A percentile compares a stretch with the other conserved stretches of the same genome.
phyloP scores from a whole-genome alignment of 805 yeast species.

The Lipomyces spencermartinsiae region DNA sequence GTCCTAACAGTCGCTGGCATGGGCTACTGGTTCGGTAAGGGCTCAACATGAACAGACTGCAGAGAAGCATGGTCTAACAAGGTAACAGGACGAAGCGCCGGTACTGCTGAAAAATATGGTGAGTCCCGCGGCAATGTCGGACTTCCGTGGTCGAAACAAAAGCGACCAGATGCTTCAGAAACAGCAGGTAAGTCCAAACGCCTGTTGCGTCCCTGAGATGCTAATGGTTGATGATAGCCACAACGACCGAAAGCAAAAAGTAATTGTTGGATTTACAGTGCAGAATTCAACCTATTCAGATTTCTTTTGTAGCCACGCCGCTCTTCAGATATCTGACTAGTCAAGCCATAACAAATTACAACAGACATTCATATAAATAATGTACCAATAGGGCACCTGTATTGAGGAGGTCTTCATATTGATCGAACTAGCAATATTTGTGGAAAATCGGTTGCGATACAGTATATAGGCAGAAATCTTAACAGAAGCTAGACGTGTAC shows the following conservation, averaged over 20 bases:
- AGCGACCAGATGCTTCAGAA: constrained; percentile 1
- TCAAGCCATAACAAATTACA: no score
- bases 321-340: no score
- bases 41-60: not conserved
- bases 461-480: not conserved
- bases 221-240: not conserved
- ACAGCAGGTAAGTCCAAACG: not conserved
- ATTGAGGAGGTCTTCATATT: not conserved
- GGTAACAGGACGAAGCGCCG: constrained; percentile 8
- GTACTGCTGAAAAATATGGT: constrained; percentile 15
- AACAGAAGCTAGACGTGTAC: not conserved
- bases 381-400: not conserved
- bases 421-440: not conserved
- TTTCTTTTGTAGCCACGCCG: no score
- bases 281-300: no score
- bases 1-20: constrained; percentile 21
- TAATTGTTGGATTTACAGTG: not conserved
- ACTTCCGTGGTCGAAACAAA: constrained; percentile 7
- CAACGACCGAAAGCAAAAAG: not conserved
- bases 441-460: not conserved
- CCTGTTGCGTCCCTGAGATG: not conserved
- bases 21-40: constrained; percentile 35
- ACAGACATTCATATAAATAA: not conserved
- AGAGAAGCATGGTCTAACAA: not conserved
- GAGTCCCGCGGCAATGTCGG: not conserved